Percentiles rank a stretch among this genome's conserved stretches.
Conservation (phyloP, 2,329 filamentous ascomycete genomes). For the Hypoxylon sp. region DNA sequence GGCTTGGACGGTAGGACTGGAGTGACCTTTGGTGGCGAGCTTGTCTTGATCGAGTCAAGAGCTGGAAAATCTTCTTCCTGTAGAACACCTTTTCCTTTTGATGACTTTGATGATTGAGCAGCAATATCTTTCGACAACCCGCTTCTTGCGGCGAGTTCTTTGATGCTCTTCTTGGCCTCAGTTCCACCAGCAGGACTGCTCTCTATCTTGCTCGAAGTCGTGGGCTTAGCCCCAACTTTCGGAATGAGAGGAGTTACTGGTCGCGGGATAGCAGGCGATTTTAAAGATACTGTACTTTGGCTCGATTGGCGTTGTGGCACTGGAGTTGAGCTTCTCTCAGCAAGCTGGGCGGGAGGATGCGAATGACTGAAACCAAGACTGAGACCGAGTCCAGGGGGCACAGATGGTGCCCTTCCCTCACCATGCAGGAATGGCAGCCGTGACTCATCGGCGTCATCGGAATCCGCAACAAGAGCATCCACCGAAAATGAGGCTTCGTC, state of each 20-base stretch:
- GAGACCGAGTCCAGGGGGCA: slow-evolving; percentile 64
- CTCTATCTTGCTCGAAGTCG: slow-evolving; percentile 46
- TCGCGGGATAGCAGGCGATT: slow-evolving; percentile 49
- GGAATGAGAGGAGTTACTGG: slow-evolving; percentile 54
- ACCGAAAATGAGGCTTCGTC: slow-evolving; percentile 75
- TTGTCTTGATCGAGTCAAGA: slow-evolving; percentile 63
- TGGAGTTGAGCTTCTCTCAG: slow-evolving; percentile 45
- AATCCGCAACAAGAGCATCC: slow-evolving; percentile 77
- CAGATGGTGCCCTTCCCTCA: slow-evolving; percentile 51
- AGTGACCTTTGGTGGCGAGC: slow-evolving; percentile 54
- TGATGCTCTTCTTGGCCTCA: slow-evolving; percentile 62
- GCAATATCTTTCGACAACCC: slow-evolving; percentile 64
- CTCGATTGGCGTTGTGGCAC: slow-evolving; percentile 42
- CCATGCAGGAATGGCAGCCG: slow-evolving; percentile 42
- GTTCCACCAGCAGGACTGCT: slow-evolving; percentile 35
- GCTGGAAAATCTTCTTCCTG: slow-evolving; percentile 76
- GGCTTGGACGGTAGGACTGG: slow-evolving; percentile 55
- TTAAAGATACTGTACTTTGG: slow-evolving; percentile 34
- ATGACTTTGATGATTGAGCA: slow-evolving; percentile 57
- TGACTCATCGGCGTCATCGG: slow-evolving; percentile 52
- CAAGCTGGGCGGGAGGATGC: slow-evolving; percentile 52
- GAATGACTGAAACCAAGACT: slow-evolving; percentile 51
- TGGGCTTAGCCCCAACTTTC: slow-evolving; percentile 49
- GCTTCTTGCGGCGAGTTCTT: slow-evolving; percentile 62
- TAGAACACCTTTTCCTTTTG: slow-evolving; percentile 58